Conservation (phyloP, 768 basidiomycete species). For the Wakefieldia striispora region DNA sequence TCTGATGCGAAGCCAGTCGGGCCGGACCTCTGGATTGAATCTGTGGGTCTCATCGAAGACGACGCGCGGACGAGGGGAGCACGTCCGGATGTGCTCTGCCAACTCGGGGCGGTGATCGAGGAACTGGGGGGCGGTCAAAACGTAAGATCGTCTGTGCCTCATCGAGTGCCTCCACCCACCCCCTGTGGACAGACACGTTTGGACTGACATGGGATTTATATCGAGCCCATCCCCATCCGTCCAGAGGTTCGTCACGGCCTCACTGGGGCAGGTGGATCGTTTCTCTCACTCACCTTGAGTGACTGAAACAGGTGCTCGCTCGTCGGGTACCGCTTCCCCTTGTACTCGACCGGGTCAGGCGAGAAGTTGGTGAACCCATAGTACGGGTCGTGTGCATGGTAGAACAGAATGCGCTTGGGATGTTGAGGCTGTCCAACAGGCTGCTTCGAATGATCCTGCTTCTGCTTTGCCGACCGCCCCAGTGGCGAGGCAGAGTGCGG, state of each 20-base stretch:
- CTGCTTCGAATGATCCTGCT: background rate
- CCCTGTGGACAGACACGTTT: constrained; percentile 1
- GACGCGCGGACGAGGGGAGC: constrained; percentile 30
- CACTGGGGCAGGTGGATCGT: background rate
- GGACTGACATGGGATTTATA: background rate
- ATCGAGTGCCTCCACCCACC: constrained; percentile 5
- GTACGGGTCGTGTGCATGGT: constrained; percentile 31
- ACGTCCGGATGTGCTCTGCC: constrained; percentile 35
- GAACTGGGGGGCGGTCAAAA: constrained; percentile 21
- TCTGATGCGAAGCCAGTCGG: constrained; percentile 35
- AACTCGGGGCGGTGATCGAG: constrained; percentile 35
- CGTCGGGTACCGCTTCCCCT: constrained; percentile 41
- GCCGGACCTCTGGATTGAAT: constrained; percentile 35
- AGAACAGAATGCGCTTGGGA: constrained; percentile 32
- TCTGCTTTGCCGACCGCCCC: constrained; percentile 10
- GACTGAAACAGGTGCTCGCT: constrained; percentile 50
- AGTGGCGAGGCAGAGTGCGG: constrained; percentile 22
- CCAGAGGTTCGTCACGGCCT: background rate
- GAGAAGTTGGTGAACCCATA: constrained; percentile 47
- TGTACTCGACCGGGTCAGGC: constrained; percentile 38
- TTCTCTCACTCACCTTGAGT: constrained; percentile 33
- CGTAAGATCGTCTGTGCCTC: constrained; percentile 20
- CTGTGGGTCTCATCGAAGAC: constrained; percentile 36
- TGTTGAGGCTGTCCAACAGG: background rate
- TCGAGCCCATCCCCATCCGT: background rate